phyloP scores from a whole-genome alignment of 805 yeast genomes.

The Clavispora carvajalis region DNA sequence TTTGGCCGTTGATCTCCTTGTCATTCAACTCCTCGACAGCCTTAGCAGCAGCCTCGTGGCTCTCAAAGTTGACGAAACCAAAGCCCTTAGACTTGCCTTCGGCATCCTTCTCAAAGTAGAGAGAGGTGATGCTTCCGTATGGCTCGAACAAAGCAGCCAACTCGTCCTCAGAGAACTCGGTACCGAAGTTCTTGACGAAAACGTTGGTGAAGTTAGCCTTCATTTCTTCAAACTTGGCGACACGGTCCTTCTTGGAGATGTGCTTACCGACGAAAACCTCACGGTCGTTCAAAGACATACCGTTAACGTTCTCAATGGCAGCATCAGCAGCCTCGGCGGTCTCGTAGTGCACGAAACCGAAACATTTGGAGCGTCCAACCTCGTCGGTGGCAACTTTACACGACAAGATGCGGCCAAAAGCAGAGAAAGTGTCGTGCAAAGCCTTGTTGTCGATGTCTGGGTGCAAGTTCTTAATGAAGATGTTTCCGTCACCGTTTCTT shows the following conservation, averaged over 20 bases:
- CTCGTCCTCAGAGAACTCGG: conserved; percentile 64
- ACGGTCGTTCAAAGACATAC: conserved; percentile 94
- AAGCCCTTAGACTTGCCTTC: conserved; percentile 93
- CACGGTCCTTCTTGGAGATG: conserved; percentile 88
- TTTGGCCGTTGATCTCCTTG: conserved; percentile 77
- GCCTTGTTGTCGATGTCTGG: conserved; percentile 99
- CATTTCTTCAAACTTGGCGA: conserved; percentile 83
- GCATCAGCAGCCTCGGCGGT: conserved; percentile 86
- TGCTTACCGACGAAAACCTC: conserved; percentile 96
- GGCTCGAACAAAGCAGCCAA: conserved; percentile 67
- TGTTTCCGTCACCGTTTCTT: conserved; percentile 93
- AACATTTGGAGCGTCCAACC: conserved; percentile 87
- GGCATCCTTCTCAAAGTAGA: conserved; percentile 70
- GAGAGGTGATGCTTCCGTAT: conserved; percentile 79
- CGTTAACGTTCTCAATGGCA: conserved; percentile 96
- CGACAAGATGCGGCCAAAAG: conserved; percentile 92
- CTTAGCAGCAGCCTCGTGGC: conserved; percentile 80
- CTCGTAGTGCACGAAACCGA: conserved; percentile 97
- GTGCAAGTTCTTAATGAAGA: conserved; percentile 96
- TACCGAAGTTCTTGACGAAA: conserved; percentile 83
- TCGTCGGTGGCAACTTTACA: conserved; percentile 97
- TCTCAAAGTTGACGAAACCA: conserved; percentile 89
- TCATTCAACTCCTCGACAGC: conserved; percentile 93
- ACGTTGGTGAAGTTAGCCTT: conserved; percentile 94
- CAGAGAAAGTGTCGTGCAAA: conserved; percentile 94